A percentile compares a stretch with the other conserved stretches of the same genome.
These are phyloP conservation scores for Scedosporium aurantiacum DNA, from an alignment of 2,329 filamentous ascomycete genomes.

Conservation along the genomic window DNA sequence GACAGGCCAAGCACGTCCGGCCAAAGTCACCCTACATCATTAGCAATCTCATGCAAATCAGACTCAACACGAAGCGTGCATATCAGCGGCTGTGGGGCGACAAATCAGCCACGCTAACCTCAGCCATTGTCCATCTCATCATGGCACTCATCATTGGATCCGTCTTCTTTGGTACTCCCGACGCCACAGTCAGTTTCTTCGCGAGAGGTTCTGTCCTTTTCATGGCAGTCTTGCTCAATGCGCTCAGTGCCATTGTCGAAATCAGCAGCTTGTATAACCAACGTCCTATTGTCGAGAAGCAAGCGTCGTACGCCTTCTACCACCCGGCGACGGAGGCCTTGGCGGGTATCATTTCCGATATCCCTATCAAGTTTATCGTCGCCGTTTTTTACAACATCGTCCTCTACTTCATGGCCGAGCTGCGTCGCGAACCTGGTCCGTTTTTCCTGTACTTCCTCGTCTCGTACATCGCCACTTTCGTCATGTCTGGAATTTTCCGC, in stretches of 20 bases:
- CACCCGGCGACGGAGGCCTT: constrained; percentile 42
- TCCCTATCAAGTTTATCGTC: constrained; percentile 45
- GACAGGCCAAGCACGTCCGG: constrained; percentile 41
- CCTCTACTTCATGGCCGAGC: constrained; percentile 44
- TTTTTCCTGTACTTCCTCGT: constrained; percentile 73
- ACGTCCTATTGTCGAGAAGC: constrained; percentile 37
- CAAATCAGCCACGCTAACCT: constrained; percentile 33
- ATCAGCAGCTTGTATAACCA: constrained; percentile 33
- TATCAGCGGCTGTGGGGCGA: constrained; percentile 43
- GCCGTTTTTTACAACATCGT: constrained; percentile 41
- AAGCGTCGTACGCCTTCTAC: constrained; percentile 37
- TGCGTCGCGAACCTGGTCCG: constrained; percentile 45
- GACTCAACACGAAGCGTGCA: constrained; percentile 37
- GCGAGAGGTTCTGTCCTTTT: constrained; percentile 47
- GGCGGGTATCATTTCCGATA: constrained; percentile 41
- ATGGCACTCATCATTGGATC: constrained; percentile 51
- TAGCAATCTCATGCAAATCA: constrained; percentile 41
- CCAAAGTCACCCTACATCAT: constrained; percentile 48
- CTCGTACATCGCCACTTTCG: constrained; percentile 54
- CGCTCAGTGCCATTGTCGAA: constrained; percentile 45
- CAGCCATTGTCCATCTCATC: constrained; percentile 36
- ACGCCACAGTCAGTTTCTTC: constrained; percentile 40
- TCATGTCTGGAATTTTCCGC: constrained; percentile 68
- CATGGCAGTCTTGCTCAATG: constrained; percentile 49
- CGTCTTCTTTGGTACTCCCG: constrained; percentile 42